Percentiles rank a stretch among this genome's conserved stretches.
Evolutionary conservation across 352 stramenopile genomes (phyloP).

Genomic region (Peronospora farinosa): DNA sequence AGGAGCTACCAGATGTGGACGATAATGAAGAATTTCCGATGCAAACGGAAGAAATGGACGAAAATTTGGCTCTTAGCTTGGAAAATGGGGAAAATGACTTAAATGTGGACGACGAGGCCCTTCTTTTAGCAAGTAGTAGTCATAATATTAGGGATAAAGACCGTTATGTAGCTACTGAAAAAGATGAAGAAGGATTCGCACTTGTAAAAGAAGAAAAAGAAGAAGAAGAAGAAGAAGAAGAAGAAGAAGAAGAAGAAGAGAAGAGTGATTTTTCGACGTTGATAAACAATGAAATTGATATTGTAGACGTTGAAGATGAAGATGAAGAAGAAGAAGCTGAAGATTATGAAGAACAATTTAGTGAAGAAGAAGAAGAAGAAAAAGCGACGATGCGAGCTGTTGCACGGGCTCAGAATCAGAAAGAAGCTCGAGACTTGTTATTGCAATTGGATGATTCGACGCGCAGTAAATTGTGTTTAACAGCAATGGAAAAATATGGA

Average conservation of each 20-base stretch:
- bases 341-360: slow-evolving; percentile 13
- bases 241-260: slow-evolving; percentile 26
- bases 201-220: slow-evolving; percentile 15
- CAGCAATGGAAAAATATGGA: slow-evolving; percentile 59
- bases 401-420: slow-evolving; percentile 41
- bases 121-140: slow-evolving; percentile 8
- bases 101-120: slow-evolving; percentile 6
- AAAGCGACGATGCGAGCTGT: slow-evolving; percentile 26
- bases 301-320: slow-evolving; percentile 35
- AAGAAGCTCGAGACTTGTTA: slow-evolving; percentile 44
- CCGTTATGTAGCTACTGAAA: slow-evolving; percentile 7
- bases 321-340: slow-evolving; percentile 13
- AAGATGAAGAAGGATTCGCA: slow-evolving; percentile 14
- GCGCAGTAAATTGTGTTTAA: slow-evolving; percentile 51
- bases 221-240: slow-evolving; percentile 15
- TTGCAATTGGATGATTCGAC: slow-evolving; percentile 46
- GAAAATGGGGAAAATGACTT: slow-evolving; percentile 10
- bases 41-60: slow-evolving; percentile 27
- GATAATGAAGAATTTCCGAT: slow-evolving; percentile 35
- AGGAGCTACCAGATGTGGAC: slow-evolving; percentile 44
- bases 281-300: slow-evolving; percentile 35
- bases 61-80: slow-evolving; percentile 16
- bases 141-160: slow-evolving; percentile 2
- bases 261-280: slow-evolving; percentile 17
- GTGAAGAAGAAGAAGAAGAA: slow-evolving; percentile 21